Conservation (phyloP, 73 alveolate genomes). For the Tetrahymena borealis region DNA sequence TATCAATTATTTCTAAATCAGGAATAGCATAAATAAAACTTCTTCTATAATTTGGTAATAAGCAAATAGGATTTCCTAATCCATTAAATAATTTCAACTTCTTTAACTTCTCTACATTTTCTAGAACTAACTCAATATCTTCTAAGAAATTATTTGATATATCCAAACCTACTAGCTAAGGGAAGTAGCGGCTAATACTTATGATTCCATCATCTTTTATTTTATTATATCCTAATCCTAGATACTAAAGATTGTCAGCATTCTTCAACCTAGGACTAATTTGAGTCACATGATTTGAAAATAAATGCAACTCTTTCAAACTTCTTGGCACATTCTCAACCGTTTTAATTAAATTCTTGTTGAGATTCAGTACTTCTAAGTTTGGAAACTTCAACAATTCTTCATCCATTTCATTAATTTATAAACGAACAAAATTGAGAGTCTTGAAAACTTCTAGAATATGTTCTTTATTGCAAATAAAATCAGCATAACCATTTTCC, state of each 20-base stretch:
- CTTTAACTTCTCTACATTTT: not conserved
- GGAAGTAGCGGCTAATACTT: not conserved
- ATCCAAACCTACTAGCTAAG: not conserved
- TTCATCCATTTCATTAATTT: not conserved
- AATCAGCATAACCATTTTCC: constrained; percentile 1
- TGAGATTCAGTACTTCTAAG: not conserved
- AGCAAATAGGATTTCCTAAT: not conserved
- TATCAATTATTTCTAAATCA: not conserved
- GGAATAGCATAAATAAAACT: not conserved
- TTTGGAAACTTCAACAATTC: not conserved
- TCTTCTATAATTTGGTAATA: not conserved
- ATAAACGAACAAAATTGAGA: not conserved
- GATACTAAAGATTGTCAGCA: not conserved
- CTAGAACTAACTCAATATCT: not conserved
- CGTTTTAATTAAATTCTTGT: not conserved
- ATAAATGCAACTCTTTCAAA: not conserved
- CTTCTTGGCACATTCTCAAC: not conserved
- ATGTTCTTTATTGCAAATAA: not conserved
- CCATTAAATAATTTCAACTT: not conserved
- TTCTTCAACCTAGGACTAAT: not conserved
- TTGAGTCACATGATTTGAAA: not conserved
- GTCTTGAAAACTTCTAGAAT: not conserved
- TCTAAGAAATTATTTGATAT: not conserved
- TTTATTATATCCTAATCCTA: not conserved
- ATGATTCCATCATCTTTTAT: not conserved